Evolutionary conservation across 2,329 filamentous ascomycete species (phyloP), one percentile per base, ranked within the genome.

Genomic region (Grosmannia serpens): DNA sequence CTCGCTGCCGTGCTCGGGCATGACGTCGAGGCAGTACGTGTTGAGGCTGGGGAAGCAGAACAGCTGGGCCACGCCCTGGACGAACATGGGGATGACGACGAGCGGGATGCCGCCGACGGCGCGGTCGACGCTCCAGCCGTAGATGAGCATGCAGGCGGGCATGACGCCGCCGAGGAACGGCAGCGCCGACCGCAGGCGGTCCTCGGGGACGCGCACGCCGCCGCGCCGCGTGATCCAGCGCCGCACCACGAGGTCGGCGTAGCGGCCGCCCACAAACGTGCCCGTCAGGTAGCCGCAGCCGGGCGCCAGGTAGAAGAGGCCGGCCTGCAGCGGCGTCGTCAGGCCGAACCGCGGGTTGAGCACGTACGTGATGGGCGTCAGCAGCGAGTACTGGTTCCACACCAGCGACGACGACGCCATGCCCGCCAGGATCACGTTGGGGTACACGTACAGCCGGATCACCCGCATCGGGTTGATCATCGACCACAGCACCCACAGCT

Each of bases 21-120:
- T 89, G 15, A 92, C 88, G 68, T 94, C 88, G 47, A 94, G 71
- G 68, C 88, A 91, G 71, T 94, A 88, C 1, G 84, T 86, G 67
- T 88, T 88, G 60, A 89, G 66, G 61, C 78, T 82, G 0, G 85
- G 84, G 63, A 88, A 87, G 65, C 84, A 87, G 64, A 87, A 85
- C 3, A 88, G 70, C 67, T 88, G 85, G 1, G 81, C 82, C 0
- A 88, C 78, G 4, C 85, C 86, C 66, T 88, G 85, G 2, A 84
- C 55, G 65, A 88, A 88, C 79, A 88, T 84, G 67, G 79, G 79
- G 26, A 87, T 73, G 1, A 87, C 83, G 0, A 84, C 84, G 1
- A 85, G 65, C 2, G 74, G 69, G 22, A 77, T 69, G 5, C 74
- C 74, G 10, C 75, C 75, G 3, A 71, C 69, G 6, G 64, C 59